Evolutionary conservation across 305 asterid genomes (phyloP), one percentile per base, ranked within the genome.

Genomic region (Stenogyne calaminthoides): DNA sequence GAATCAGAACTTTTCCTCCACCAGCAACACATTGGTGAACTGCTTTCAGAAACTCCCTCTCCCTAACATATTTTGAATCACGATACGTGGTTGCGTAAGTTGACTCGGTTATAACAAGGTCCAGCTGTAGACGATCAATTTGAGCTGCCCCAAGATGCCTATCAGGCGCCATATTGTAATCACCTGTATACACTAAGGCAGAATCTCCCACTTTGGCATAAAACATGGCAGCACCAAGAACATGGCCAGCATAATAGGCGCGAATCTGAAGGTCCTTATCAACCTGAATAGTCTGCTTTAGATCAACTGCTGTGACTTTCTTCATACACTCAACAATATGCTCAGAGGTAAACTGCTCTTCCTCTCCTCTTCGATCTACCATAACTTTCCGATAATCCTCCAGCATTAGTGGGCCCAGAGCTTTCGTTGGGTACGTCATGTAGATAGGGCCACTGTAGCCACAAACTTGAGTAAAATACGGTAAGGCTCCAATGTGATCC

Each of bases 401-500:
- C 44, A 94, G 89, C 96, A 89, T 87, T 47, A 88, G 62, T 4
- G 98, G 97, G 47, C 88, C 97, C 82, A 94, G 80, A 52, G 98
- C 98, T 82, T 93, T 94, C 32, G 98, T 94, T 71, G 98, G 98
- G 82, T 89, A 91, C 89, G 97, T 94, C 99, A 91, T 94, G 88
- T 90, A 94, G 84, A 94, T 85, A 76, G 98, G 99, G 61, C 99
- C 98, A 74, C 69, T 80, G 64, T 94, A 91, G 63, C 98, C 97
- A 76, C 96, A 88, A 73, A 90, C 95, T 92, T 94, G 88, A 49
- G 98, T 94, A 70, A 94, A 94, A 80, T 90, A 94, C 3, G 99
- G 97, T 55, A 91, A 91, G 57, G 98, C 99, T 65, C 99, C 99
- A 72, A 94, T 87, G 82, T 92, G 97, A 78, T 94, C 99, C 88